Evolutionary conservation across 768 basidiomycete genomes (phyloP).

Genomic region (Mycena alexandri): DNA sequence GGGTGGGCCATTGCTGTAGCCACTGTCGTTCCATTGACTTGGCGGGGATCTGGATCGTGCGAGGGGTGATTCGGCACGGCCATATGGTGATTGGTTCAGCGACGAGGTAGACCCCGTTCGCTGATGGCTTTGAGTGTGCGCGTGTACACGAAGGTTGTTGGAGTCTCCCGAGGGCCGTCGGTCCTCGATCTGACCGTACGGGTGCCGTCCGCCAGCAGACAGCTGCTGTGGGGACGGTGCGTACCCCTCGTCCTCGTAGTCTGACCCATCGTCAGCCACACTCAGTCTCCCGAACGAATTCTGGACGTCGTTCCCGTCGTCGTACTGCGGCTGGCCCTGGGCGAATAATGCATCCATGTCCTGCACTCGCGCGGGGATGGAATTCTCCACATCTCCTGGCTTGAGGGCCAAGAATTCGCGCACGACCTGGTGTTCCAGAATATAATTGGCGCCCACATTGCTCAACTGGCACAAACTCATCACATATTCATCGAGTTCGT

Average conservation of each 20-base stretch:
- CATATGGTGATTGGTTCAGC: slow-evolving; percentile 52
- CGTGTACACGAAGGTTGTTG: slow-evolving; percentile 54
- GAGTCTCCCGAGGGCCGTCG: slow-evolving; percentile 54
- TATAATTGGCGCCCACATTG: slow-evolving; percentile 75
- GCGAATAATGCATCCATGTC: slow-evolving; percentile 70
- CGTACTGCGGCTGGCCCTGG: slow-evolving; percentile 51
- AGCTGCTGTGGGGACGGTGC: slow-evolving; percentile 57
- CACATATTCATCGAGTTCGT: slow-evolving; percentile 92
- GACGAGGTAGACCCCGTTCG: slow-evolving; percentile 65
- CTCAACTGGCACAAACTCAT: slow-evolving; percentile 82
- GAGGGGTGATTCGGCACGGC: slow-evolving; percentile 53
- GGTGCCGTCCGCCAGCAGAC: slow-evolving; percentile 47
- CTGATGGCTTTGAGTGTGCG: slow-evolving; percentile 63
- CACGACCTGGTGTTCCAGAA: slow-evolving; percentile 84
- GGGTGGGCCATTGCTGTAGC: slow-evolving; percentile 38
- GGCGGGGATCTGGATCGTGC: slow-evolving; percentile 54
- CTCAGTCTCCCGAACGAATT: slow-evolving; percentile 66
- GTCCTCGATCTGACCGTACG: slow-evolving; percentile 52
- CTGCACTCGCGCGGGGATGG: slow-evolving; percentile 68
- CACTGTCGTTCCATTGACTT: slow-evolving; percentile 44
- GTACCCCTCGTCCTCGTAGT: slow-evolving; percentile 73
- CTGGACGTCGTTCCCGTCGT: slow-evolving; percentile 58
- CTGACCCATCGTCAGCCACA: slow-evolving; percentile 69
- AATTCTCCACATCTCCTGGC: slow-evolving; percentile 86
- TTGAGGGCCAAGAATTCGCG: slow-evolving; percentile 87